Conservation (phyloP, 345 rosid species). For the Euphorbia pulcherrima region DNA sequence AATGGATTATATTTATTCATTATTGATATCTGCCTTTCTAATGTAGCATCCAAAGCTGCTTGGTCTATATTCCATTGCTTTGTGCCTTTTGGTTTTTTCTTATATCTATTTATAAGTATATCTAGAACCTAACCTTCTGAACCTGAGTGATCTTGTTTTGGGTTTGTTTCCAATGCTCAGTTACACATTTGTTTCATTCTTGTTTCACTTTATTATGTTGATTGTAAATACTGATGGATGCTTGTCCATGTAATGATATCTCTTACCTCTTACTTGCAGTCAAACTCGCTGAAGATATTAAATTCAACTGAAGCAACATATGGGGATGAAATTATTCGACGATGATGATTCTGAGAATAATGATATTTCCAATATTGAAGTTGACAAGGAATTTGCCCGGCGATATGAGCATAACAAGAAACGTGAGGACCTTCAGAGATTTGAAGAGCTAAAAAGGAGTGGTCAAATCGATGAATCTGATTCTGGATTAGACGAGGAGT, state of each 20-base stretch:
- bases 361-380: constrained; percentile 42
- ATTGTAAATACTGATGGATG: no score
- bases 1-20: no score
- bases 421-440: constrained; percentile 60
- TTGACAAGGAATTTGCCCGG: constrained; percentile 49
- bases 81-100: background rate
- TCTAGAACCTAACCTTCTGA: background rate
- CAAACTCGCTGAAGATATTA: background rate
- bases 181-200: background rate
- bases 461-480: constrained; percentile 40
- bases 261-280: background rate
- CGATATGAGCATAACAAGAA: constrained; percentile 57
- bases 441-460: constrained; percentile 41
- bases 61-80: background rate
- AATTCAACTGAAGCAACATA: background rate
- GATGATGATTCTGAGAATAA: constrained; percentile 30
- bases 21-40: background rate
- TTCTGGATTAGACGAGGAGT: constrained; percentile 28
- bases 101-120: background rate
- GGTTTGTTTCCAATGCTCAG: background rate
- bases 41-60: background rate
- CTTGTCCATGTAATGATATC: background rate
- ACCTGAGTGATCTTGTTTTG: background rate
- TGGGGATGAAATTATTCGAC: constrained; percentile 44
- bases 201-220: background rate